Evolutionary conservation across 108 stramenopile species (phyloP), one percentile per base, ranked within the genome.

Genomic region (Cylindrotheca closterium): DNA sequence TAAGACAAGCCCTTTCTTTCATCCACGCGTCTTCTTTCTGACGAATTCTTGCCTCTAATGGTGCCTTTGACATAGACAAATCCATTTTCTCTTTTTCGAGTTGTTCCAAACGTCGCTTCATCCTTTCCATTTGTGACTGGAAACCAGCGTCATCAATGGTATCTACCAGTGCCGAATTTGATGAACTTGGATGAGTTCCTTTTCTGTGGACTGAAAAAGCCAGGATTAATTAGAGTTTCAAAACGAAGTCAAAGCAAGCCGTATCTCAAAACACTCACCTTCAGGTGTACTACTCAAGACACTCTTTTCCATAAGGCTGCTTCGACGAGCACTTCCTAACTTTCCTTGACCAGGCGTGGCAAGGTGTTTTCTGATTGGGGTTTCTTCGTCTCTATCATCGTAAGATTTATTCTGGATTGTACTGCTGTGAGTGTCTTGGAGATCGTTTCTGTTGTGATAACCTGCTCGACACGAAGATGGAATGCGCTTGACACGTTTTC

Each of bases 81-180:
- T 80, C 81, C 79, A 92, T 90, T 61, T 91, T 92, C 58, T 92
- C 89, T 55, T 85, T 79, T 75, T 91, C 91, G 7, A 95, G 77
- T 45, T 71, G 74, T 24, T 88, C 81, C 33, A 91, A 73, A 26
- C 83, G 85, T 15, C 77, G 80, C 60, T 89, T 78, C 86, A 92
- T 84, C 7, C 78, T 74, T 8, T 67, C 60, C 48, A 92, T 71
- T 22, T 82, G 81, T 1, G 93, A 94, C 32, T 69, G 57, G 22
- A 92, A 58, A 4, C 81, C 88, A 19, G 79, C 69, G 15, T 55
- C 73, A 59, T 92, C 89, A 27, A 85, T 80, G 30, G 67, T 55
- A 27, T 67, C 82, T 28, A 78, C 52, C 37, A 29, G 71, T 58
- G 1, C 71, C 67, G 2, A 22, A 17, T 27, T 60, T 61, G 3